A percentile compares a stretch with the other conserved stretches of the same genome.
Conservation (phyloP, 1,284 basidiomycete genomes). For the Cutaneotrichosporon cyanovorans region DNA sequence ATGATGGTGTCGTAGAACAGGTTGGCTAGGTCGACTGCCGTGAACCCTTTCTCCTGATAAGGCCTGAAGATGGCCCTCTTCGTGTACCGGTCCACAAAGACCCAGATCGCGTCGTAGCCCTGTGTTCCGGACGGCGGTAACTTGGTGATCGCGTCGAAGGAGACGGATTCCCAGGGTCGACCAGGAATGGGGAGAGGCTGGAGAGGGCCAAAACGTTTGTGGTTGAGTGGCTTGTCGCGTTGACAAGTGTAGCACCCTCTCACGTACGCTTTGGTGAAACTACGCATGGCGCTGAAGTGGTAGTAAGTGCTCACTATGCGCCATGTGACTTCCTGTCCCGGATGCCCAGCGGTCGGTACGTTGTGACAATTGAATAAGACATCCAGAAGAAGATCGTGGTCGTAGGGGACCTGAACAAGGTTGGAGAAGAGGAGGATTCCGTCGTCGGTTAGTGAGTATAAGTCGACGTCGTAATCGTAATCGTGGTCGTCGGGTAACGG, state of each 20-base stretch:
- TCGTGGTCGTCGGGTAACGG: too few species aligned
- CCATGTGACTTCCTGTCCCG: too few species aligned
- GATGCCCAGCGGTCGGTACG: too few species aligned
- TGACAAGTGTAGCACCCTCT: slow-evolving; percentile 38
- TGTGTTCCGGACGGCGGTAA: slow-evolving; percentile 44
- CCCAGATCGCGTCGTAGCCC: slow-evolving; percentile 44
- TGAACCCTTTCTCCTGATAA: too few species aligned
- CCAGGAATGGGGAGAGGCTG: slow-evolving; percentile 37
- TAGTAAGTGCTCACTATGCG: too few species aligned
- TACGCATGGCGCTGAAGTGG: too few species aligned
- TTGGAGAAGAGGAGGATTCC: too few species aligned
- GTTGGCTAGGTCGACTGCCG: background rate
- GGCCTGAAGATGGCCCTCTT: slow-evolving; percentile 2
- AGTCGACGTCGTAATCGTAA: too few species aligned
- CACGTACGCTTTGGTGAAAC: slow-evolving; percentile 26
- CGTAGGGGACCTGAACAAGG: too few species aligned
- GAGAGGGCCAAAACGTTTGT: slow-evolving; percentile 43
- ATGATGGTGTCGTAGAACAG: slow-evolving; percentile 13
- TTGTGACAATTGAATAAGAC: too few species aligned
- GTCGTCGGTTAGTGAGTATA: too few species aligned
- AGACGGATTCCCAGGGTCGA: slow-evolving; percentile 45
- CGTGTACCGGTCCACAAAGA: slow-evolving; percentile 46
- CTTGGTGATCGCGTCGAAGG: slow-evolving; percentile 49
- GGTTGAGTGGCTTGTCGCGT: slow-evolving; percentile 34
- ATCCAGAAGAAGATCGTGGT: too few species aligned